Percentiles rank a stretch among this genome's conserved stretches.
These are phyloP conservation scores for Tricholoma furcatifolium DNA, from an alignment of 768 basidiomycete species.

Conservation along the genomic window DNA sequence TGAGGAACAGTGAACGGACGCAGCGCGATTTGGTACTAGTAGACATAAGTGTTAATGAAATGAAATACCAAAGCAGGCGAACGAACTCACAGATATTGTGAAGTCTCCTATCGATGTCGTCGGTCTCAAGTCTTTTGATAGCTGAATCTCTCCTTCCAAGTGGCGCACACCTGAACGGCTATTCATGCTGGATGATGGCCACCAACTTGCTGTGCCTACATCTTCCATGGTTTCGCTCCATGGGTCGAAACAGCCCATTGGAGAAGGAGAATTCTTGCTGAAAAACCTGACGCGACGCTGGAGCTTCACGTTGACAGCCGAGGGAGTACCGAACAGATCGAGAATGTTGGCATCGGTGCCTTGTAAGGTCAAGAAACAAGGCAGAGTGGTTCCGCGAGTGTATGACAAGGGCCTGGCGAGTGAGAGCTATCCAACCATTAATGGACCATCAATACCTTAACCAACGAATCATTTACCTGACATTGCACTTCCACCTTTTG, in stretches of 20 bases:
- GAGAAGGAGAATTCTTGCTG: conserved; percentile 29
- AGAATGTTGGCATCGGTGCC: conserved; percentile 36
- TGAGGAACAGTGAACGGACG: conserved; percentile 41
- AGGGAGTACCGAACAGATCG: conserved; percentile 41
- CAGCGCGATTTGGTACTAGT: conserved; percentile 48
- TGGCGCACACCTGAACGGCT: conserved; percentile 33
- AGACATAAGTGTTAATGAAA: conserved; percentile 5
- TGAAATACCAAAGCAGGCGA: background rate
- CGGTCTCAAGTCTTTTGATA: conserved; percentile 51
- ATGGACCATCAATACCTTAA: conserved; percentile 1
- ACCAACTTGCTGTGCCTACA: conserved; percentile 45
- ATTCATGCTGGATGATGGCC: conserved; percentile 36
- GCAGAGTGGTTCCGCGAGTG: conserved; percentile 48
- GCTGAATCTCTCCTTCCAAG: conserved; percentile 51
- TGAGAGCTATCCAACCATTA: conserved; percentile 31
- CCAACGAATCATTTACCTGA: conserved; percentile 29
- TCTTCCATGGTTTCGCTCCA: conserved; percentile 47
- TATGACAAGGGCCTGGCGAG: conserved; percentile 49
- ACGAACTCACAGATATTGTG: conserved; percentile 50
- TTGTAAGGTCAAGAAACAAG: conserved; percentile 43
- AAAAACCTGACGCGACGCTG: conserved; percentile 43
- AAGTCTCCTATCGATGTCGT: conserved; percentile 50
- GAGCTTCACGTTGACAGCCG: conserved; percentile 36
- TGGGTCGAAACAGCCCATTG: conserved; percentile 34
- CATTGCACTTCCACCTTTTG: conserved; percentile 39